Evolutionary conservation across 2,329 filamentous ascomycete species (phyloP).

Genomic region (Gliomastix tumulicola): DNA sequence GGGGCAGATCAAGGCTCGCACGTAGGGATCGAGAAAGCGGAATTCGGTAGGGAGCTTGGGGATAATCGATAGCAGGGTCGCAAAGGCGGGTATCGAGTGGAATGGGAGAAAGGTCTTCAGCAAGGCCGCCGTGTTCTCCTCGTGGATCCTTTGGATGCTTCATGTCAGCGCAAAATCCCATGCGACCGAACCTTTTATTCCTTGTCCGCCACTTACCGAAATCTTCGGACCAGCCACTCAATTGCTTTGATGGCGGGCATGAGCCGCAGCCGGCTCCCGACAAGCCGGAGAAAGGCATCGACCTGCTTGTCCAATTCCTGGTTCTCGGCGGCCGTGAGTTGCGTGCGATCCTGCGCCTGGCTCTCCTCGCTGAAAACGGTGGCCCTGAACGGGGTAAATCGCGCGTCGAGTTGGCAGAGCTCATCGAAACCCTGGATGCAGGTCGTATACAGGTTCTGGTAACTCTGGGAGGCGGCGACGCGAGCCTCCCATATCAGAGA

Average conservation of each 20-base stretch:
- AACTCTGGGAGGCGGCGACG: conserved; percentile 80
- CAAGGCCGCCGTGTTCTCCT: conserved; percentile 75
- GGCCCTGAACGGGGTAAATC: conserved; percentile 67
- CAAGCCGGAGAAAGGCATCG: conserved; percentile 75
- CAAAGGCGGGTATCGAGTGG: conserved; percentile 78
- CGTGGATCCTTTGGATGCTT: conserved; percentile 86
- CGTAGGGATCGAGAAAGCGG: conserved; percentile 81
- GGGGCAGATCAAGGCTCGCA: conserved; percentile 66
- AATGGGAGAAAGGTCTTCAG: conserved; percentile 89
- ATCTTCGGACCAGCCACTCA: conserved; percentile 91
- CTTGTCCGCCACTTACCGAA: conserved; percentile 56
- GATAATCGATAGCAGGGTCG: conserved; percentile 80
- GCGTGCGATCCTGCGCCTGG: conserved; percentile 76
- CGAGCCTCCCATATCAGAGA: conserved; percentile 89
- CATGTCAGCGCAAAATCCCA: no score
- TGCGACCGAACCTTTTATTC: no score
- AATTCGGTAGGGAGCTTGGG: conserved; percentile 71
- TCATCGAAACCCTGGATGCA: conserved; percentile 89
- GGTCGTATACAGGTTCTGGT: conserved; percentile 79
- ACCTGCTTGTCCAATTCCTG: conserved; percentile 70
- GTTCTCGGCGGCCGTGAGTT: conserved; percentile 79
- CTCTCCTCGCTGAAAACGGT: conserved; percentile 93
- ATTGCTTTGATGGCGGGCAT: conserved; percentile 85
- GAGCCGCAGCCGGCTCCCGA: conserved; percentile 69
- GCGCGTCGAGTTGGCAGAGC: conserved; percentile 75